phyloP scores from a whole-genome alignment of 345 rosid genomes.

The Firmiana major region DNA sequence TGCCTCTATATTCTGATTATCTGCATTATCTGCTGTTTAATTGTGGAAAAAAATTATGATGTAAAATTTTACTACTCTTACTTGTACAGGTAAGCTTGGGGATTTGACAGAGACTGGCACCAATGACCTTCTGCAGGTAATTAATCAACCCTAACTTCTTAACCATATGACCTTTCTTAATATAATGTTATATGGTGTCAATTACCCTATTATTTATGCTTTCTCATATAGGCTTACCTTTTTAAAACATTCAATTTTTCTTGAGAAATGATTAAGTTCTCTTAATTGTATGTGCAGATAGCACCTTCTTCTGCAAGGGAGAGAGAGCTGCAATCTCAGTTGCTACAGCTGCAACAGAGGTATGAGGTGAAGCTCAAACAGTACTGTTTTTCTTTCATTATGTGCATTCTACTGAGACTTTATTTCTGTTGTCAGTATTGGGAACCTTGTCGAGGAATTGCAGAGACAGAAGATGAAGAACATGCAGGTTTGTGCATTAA shows the following conservation, averaged over 20 bases:
- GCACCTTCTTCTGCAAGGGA: slow-evolving; percentile 55
- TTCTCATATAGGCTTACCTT: neutral
- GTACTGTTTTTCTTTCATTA: neutral
- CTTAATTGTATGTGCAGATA: slow-evolving; percentile 40
- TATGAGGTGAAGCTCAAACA: slow-evolving; percentile 24
- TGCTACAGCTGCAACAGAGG: slow-evolving; percentile 74
- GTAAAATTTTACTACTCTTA: slow-evolving; percentile 19
- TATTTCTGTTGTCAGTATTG: slow-evolving; percentile 48
- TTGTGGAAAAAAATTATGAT: neutral
- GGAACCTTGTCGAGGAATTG: slow-evolving; percentile 67
- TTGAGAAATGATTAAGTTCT: neutral
- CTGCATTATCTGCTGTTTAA: slow-evolving; percentile 1
- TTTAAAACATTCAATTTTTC: neutral
- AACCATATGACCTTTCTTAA: neutral
- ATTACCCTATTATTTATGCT: neutral
- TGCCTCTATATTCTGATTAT: slow-evolving; percentile 9
- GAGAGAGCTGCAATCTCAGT: slow-evolving; percentile 70
- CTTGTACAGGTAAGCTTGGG: slow-evolving; percentile 54
- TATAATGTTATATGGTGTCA: neutral
- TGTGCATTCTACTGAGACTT: slow-evolving; percentile 17
- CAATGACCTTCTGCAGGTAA: slow-evolving; percentile 68
- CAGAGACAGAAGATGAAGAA: slow-evolving; percentile 69
- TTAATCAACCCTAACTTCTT: neutral
- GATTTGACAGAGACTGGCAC: slow-evolving; percentile 48
- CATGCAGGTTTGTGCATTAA: slow-evolving; percentile 54